These are phyloP conservation scores for Syncephalastrum contaminatum DNA, from an alignment of 371 early-diverging fungal species.

Conservation along the genomic window DNA sequence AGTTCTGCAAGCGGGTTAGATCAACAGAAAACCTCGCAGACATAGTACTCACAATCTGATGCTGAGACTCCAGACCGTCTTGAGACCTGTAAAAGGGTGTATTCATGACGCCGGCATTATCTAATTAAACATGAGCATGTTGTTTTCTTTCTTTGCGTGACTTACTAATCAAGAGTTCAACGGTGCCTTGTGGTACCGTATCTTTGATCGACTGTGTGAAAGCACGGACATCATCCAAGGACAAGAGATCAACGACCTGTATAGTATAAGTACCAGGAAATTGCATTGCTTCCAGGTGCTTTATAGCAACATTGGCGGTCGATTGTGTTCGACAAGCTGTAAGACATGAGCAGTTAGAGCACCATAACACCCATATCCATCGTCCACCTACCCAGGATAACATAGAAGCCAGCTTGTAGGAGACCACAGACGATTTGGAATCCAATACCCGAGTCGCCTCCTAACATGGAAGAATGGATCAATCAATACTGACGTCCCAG, in stretches of 20 bases:
- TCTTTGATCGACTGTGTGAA: slow-evolving; percentile 22
- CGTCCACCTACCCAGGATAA: slow-evolving; percentile 33
- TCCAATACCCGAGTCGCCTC: slow-evolving; percentile 51
- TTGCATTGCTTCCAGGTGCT: too few relatives aligned
- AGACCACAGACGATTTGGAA: slow-evolving; percentile 34
- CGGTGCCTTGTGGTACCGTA: slow-evolving; percentile 12
- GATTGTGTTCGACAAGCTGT: too few relatives aligned
- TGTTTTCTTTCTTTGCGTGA: not conserved
- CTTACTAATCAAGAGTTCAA: slow-evolving; percentile 40
- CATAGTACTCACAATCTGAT: slow-evolving; percentile 37
- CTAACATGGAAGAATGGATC: slow-evolving; percentile 4
- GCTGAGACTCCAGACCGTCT: slow-evolving; percentile 75
- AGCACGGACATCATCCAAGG: slow-evolving; percentile 21
- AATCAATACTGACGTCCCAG: too few relatives aligned
- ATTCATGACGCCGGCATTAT: slow-evolving; percentile 79
- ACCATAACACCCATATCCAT: too few relatives aligned
- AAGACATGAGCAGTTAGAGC: too few relatives aligned
- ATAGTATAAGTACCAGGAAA: too few relatives aligned
- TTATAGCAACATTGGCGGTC: too few relatives aligned
- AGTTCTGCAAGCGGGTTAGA: slow-evolving; percentile 22
- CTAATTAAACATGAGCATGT: slow-evolving; percentile 11
- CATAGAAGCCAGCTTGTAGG: slow-evolving; percentile 28
- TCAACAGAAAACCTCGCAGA: not conserved
- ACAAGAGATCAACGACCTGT: too few relatives aligned
- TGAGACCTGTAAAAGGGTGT: slow-evolving; percentile 55